Evolutionary conservation across 768 basidiomycete species (phyloP), one percentile per base, ranked within the genome.

Genomic region (Collybia mongolica): DNA sequence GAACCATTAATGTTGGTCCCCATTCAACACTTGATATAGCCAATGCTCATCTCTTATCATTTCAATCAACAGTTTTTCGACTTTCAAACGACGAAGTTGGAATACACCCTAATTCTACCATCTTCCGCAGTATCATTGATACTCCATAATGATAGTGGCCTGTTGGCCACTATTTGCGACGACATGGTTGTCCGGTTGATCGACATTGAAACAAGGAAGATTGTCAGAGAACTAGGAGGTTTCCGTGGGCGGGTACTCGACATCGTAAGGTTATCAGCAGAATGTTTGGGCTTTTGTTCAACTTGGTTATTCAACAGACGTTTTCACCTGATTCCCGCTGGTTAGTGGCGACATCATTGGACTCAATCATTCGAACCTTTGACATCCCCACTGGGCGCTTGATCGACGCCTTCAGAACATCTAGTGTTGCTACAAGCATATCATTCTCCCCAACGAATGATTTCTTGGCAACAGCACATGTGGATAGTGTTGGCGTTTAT

Each of bases 321-420:
- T 98, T 98, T 69, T 98, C 97, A 6, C 84, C 92, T 1, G 94
- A 98, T 65, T 95, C 94, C 2, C 78, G 97, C 47, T 98, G 96
- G 97, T 74, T 99, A 44, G 79, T 98, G 37, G 75, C 85, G 1
- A 83, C 90, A 2, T 94, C 95, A 7, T 72, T 97, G 36, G 97
- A 99, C 66, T 91, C 92, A 0, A 76, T 88, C 46, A 91, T 98
- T 59, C 83, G 97, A 24, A 98, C 96, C 2, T 99, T 93, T 65
- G 96, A 99, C 63, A 79, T 99, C 20, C 96, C 97, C 0, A 93
- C 94, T 15, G 94, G 95, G 5, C 78, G 84, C 22, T 73, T 98
- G 32, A 94, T 99, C 46, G 93, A 98, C 60, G 92, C 84, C 0
- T 98, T 99, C 74, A 80, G 82, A 47, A 93, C 93, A 7, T 71